These are phyloP conservation scores for Xylariaceae sp. DNA, from an alignment of 2,329 filamentous ascomycete genomes.

Conservation along the genomic window DNA sequence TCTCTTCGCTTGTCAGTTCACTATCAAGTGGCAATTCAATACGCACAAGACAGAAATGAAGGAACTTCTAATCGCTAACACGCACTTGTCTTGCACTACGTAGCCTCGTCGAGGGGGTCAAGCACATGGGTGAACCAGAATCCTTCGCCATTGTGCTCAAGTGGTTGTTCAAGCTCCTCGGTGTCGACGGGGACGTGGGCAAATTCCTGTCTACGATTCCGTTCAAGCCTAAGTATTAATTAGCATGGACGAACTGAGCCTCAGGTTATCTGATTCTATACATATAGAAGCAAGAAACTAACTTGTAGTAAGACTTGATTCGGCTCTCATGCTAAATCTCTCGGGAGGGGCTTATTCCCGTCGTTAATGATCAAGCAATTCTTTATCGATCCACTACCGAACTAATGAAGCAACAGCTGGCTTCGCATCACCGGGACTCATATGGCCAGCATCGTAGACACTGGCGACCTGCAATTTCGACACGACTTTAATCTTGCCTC, in stretches of 20 bases:
- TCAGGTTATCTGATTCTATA: too few species aligned
- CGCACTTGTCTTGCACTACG: neutral
- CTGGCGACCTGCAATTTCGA: slow-evolving; percentile 8
- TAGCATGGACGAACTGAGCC: neutral
- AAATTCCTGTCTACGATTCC: slow-evolving; percentile 25
- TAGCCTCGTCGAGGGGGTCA: slow-evolving; percentile 27
- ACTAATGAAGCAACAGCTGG: slow-evolving; percentile 10
- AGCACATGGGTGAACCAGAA: slow-evolving; percentile 34
- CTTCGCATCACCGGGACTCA: slow-evolving; percentile 11
- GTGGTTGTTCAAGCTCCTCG: slow-evolving; percentile 32
- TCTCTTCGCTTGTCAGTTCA: too few species aligned
- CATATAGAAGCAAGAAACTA: too few species aligned
- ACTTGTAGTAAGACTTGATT: too few species aligned
- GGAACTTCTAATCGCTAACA: neutral
- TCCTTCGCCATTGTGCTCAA: slow-evolving; percentile 29
- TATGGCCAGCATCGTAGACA: slow-evolving; percentile 7
- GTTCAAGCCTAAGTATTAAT: slow-evolving; percentile 22
- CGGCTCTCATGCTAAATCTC: too few species aligned
- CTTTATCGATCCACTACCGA: slow-evolving; percentile 8
- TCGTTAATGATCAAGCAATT: too few species aligned
- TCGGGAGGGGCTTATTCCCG: too few species aligned
- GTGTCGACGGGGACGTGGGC: slow-evolving; percentile 23
- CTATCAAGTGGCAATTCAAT: too few species aligned
- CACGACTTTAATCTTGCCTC: slow-evolving; percentile 8
- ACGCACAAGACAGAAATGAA: too few species aligned